Conservation (phyloP, 139 green algal genomes). For the Volvox africanus region DNA sequence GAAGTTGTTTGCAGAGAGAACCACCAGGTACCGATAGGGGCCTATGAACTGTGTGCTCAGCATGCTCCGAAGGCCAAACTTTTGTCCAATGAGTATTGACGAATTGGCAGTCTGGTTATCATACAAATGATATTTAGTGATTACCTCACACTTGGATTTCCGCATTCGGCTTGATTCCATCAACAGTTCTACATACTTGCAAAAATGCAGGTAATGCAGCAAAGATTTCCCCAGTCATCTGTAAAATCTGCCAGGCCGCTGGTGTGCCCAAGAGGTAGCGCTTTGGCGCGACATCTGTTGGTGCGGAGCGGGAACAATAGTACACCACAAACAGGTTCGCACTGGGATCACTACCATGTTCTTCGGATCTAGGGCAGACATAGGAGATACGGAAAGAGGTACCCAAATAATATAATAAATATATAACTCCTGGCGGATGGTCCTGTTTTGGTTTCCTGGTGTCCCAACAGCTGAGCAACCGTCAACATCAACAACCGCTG, state of each 20-base stretch:
- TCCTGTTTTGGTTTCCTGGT: background rate
- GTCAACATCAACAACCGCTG: background rate
- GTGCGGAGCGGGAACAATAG: slow-evolving; percentile 6
- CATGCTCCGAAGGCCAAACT: too few species aligned
- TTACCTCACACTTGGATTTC: too few species aligned
- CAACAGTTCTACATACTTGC: background rate
- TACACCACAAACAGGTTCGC: slow-evolving; percentile 11
- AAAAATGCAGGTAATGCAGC: slow-evolving; percentile 30
- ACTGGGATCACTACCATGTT: background rate
- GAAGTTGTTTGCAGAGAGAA: too few species aligned
- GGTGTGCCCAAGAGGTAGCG: background rate
- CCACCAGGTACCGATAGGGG: too few species aligned
- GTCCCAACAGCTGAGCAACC: background rate
- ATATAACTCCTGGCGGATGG: background rate
- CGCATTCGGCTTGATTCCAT: too few species aligned
- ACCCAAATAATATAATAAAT: background rate
- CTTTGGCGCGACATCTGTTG: background rate
- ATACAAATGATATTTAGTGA: too few species aligned
- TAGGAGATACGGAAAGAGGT: background rate
- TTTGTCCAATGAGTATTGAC: too few species aligned
- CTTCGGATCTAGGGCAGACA: too few species aligned
- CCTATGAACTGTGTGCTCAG: too few species aligned
- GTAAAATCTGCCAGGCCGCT: background rate
- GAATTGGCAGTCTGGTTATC: too few species aligned
- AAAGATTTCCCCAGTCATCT: background rate